These are phyloP conservation scores for Solanum lycopersicoides DNA, from an alignment of 257 asterid genomes.

Conservation along the genomic window DNA sequence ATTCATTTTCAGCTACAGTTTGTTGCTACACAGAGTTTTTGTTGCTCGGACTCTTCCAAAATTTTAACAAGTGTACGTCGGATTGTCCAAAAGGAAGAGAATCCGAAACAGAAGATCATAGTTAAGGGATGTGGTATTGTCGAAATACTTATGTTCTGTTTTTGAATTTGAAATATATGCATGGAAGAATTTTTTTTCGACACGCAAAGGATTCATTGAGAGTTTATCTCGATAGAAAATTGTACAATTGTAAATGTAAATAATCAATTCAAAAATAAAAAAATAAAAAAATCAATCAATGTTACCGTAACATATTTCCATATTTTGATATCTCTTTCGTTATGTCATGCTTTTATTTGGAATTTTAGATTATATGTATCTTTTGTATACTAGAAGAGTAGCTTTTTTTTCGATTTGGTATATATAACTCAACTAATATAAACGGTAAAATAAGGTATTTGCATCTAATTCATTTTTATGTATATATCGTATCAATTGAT, in stretches of 20 bases:
- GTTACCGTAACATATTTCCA: no score
- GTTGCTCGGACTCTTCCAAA: background rate
- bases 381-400: no score
- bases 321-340: background rate
- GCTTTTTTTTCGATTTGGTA: no score
- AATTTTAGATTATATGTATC: no score
- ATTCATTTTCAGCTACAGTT: background rate
- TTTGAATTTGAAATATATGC: no score
- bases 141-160: no score
- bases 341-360: background rate
- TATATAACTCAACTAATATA: background rate
- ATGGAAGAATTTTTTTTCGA: no score
- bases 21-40: background rate
- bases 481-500: background rate
- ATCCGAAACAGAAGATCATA: background rate
- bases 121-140: background rate
- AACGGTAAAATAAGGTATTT: background rate
- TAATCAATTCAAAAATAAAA: no score
- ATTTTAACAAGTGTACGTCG: fast-evolving
- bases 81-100: background rate
- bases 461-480: background rate
- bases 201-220: no score
- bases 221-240: no score
- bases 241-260: no score
- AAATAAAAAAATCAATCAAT: no score